Base-by-base conservation (phyloP, 2,329 filamentous ascomycete genomes). In the Thermothelomyces thermophilus region DNA sequence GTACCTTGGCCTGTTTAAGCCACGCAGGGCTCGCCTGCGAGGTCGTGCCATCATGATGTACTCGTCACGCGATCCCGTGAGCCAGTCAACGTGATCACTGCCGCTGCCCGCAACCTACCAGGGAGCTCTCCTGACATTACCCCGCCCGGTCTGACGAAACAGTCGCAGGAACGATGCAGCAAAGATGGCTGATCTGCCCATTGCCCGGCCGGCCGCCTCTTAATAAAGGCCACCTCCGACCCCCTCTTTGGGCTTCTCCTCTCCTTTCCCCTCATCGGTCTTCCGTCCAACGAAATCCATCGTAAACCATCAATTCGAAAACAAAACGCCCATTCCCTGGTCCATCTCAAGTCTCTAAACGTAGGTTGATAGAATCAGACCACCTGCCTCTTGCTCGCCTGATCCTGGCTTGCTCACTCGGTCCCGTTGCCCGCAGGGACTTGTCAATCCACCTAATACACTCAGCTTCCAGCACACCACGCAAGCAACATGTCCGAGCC, bases 401-500 rank as follows among this genome's bases (percentile, higher is more conserved):
- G 37, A 40, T 9, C 37, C 10, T 19, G 28, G n/a, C n/a, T 17
- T 45, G 44, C 44, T 41, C 40, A 45, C 26, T 24, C n/a, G 35
- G 5, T 5, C 20, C 28, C 36, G 17, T 37, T 13, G 11, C 39
- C 16, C 45, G 16, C 30, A 45, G 30, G 33, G 33, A 43, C 35
- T 20, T 13, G 17, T 16, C 37, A 14, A 7, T 34, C 44, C 41
- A 45, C 34, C 41, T 37, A 36, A 46, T 48, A 28, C 19, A n/a
- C n/a, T 2, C 44, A 39, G 22, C 37, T 33, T 43, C 24, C 31
- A 46, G 37, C 50, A 46, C 46, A 47, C 43, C 41, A 46, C 48
- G 41, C 37, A 41, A 22, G 22, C 59, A 68, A 55, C 63, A 70
- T 71, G 66, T 64, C 72, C 56, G 72, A 73, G 68, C 79, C 84